Conservation (phyloP, 2,329 filamentous ascomycete species). For the Aspergillus fumigatus region DNA sequence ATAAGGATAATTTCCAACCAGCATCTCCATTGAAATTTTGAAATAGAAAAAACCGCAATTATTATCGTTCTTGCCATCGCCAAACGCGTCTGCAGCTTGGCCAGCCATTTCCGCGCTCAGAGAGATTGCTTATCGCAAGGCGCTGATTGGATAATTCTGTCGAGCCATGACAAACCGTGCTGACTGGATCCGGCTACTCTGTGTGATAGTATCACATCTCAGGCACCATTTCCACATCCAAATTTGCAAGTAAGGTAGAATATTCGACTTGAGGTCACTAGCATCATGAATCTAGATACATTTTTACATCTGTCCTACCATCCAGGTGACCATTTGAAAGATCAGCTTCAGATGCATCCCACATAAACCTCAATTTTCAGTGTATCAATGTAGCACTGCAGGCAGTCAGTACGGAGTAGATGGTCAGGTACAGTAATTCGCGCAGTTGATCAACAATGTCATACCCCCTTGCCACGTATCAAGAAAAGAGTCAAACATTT, state of each 20-base stretch:
- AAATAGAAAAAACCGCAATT: background rate
- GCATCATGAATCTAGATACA: background rate
- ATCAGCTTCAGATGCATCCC: background rate
- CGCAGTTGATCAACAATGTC: conserved; percentile 17
- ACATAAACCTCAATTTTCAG: background rate
- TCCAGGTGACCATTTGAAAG: background rate
- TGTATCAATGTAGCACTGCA: background rate
- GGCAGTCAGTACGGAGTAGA: background rate
- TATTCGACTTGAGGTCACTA: too few species aligned
- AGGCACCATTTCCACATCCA: background rate
- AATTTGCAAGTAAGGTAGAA: background rate
- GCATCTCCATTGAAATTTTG: background rate
- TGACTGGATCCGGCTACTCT: conserved; percentile 21
- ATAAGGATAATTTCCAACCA: background rate
- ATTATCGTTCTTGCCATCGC: background rate
- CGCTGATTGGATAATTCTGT: conserved; percentile 20
- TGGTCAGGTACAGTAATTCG: conserved; percentile 18
- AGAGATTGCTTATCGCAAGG: conserved; percentile 23
- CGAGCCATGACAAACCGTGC: conserved; percentile 28
- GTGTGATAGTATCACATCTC: background rate
- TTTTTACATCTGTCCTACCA: background rate
- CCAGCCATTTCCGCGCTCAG: conserved; percentile 6
- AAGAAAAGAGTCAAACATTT: background rate
- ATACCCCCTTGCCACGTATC: background rate
- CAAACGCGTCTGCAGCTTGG: background rate